Conservation (phyloP, 768 basidiomycete genomes). For the Suillus lakei region DNA sequence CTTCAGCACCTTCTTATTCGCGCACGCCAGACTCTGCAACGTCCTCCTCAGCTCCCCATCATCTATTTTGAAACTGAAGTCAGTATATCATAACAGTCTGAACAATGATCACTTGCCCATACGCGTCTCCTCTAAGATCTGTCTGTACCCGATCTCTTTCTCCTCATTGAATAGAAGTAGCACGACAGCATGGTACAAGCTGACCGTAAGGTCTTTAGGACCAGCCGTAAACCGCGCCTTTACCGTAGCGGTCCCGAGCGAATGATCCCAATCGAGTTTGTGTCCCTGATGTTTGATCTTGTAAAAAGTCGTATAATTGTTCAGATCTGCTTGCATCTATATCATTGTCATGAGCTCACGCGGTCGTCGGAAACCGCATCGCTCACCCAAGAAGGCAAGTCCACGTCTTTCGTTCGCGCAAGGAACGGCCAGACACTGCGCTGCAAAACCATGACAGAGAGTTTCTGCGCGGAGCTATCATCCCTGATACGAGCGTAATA, state of each 20-base stretch:
- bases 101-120: constrained; percentile 59
- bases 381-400: constrained; percentile 58
- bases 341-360: constrained; percentile 12
- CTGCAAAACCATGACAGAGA: constrained; percentile 84
- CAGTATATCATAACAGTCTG: constrained; percentile 5
- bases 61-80: constrained; percentile 46
- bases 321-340: constrained; percentile 78
- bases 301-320: constrained; percentile 72
- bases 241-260: constrained; percentile 82
- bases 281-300: constrained; percentile 76
- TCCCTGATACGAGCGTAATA: constrained; percentile 54
- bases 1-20: constrained; percentile 84
- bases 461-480: constrained; percentile 47
- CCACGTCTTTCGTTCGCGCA: constrained; percentile 51
- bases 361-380: neutral
- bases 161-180: constrained; percentile 84
- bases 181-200: constrained; percentile 88
- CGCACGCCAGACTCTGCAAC: constrained; percentile 91
- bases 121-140: constrained; percentile 68
- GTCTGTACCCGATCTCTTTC: constrained; percentile 60
- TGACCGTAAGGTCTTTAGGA: constrained; percentile 87
- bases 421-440: constrained; percentile 88
- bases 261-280: constrained; percentile 84
- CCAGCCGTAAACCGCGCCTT: constrained; percentile 69
- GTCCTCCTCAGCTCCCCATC: constrained; percentile 77